Evolutionary conservation across 2,329 filamentous ascomycete genomes (phyloP).

Genomic region (Botryotinia globosa): DNA sequence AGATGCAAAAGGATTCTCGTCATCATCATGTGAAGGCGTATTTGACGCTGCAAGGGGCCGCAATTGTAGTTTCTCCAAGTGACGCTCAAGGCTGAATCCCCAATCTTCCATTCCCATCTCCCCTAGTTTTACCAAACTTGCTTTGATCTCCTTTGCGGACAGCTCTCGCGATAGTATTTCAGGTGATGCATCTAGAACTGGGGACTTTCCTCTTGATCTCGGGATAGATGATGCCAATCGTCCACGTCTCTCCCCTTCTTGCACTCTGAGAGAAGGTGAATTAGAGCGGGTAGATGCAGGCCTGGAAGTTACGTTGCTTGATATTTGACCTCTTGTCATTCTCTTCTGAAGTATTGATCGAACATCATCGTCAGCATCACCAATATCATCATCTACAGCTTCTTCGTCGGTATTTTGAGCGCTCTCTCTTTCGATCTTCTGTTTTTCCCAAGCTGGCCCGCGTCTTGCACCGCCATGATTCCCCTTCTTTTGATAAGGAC

Average conservation of each 20-base stretch:
- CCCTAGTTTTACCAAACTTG: not conserved
- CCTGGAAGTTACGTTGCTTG: not conserved
- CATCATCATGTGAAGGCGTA: slow-evolving; percentile 21
- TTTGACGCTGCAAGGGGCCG: not conserved
- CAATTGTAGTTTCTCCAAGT: not conserved
- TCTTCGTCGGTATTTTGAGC: not conserved
- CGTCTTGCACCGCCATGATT: slow-evolving; percentile 4
- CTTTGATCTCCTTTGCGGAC: not conserved
- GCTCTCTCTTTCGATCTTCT: not conserved
- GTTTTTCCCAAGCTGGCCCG: slow-evolving; percentile 1
- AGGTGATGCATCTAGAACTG: not conserved
- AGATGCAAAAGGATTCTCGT: slow-evolving; percentile 29
- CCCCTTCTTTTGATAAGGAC: not conserved
- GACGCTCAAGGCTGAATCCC: not conserved
- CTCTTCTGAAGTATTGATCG: not conserved
- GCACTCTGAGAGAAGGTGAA: not conserved
- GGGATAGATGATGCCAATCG: not conserved
- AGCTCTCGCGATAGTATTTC: not conserved
- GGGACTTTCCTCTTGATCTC: not conserved
- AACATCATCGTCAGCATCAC: not conserved
- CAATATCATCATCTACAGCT: not conserved
- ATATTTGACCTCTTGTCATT: not conserved
- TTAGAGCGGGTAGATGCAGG: not conserved
- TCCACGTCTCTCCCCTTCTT: not conserved
- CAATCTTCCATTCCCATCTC: not conserved